Evolutionary conservation across 257 asterid species (phyloP).

Genomic region (Lycium barbarum): DNA sequence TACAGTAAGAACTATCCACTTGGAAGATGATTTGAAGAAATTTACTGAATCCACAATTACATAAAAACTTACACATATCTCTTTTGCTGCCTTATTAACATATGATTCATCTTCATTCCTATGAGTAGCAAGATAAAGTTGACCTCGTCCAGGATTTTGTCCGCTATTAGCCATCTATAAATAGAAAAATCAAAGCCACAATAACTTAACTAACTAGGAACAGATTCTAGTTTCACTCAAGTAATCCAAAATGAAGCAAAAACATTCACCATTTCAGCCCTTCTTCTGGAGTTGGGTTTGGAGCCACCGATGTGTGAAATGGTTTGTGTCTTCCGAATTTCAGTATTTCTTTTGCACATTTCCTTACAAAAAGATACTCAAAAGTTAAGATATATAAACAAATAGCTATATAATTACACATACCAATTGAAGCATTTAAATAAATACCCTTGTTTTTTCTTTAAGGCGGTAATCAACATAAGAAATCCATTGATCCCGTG

Average conservation of each 20-base stretch:
- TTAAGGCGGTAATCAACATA: neutral
- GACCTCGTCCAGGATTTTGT: neutral
- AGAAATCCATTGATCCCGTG: neutral
- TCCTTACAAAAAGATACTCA: neutral
- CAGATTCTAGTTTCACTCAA: neutral
- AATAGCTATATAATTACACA: neutral
- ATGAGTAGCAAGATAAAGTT: too few species aligned
- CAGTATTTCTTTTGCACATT: neutral
- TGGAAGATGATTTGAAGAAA: neutral
- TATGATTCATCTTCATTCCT: too few species aligned
- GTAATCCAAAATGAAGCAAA: neutral
- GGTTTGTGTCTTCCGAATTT: neutral
- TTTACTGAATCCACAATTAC: neutral
- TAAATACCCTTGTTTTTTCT: neutral
- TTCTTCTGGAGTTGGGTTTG: neutral
- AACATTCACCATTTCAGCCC: neutral
- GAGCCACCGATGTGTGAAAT: neutral
- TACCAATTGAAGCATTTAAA: neutral
- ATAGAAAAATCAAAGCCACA: neutral
- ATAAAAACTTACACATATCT: neutral
- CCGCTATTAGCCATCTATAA: neutral
- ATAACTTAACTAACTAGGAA: neutral
- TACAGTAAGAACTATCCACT: neutral
- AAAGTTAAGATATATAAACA: neutral
- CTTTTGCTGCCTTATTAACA: neutral